These are phyloP conservation scores for Carallia brachiata DNA, from an alignment of 345 rosid species.

Conservation along the genomic window DNA sequence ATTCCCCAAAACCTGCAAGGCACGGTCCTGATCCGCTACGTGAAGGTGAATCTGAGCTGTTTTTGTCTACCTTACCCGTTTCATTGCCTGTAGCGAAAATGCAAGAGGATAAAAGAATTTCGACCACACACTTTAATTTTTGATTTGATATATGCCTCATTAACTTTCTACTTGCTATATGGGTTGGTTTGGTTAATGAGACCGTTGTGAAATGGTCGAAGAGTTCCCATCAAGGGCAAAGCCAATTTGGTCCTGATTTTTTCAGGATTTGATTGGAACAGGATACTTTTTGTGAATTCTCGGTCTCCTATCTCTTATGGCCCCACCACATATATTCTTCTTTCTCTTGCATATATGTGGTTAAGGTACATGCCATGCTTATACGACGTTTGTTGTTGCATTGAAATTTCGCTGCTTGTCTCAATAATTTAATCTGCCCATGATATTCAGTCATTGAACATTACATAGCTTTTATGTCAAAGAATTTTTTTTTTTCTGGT, in stretches of 20 bases:
- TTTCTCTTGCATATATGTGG: not conserved
- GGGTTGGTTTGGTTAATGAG: too few species aligned
- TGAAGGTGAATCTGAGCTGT: conserved; percentile 38
- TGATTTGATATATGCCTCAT: conserved; percentile 14
- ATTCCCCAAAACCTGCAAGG: conserved; percentile 39
- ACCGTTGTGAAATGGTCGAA: too few species aligned
- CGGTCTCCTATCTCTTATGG: not conserved
- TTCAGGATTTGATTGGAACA: too few species aligned
- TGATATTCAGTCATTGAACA: too few species aligned
- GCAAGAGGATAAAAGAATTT: conserved; percentile 18
- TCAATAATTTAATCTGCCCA: too few species aligned
- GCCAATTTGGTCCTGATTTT: too few species aligned
- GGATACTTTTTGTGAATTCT: too few species aligned
- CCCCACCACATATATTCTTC: not conserved
- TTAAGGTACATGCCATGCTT: not conserved
- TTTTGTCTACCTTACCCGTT: not conserved
- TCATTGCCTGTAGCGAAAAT: not conserved
- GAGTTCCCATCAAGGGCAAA: too few species aligned
- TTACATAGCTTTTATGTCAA: too few species aligned
- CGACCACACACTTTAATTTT: conserved; percentile 22
- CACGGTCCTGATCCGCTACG: conserved; percentile 29
- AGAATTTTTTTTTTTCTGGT: too few species aligned
- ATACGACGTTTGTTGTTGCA: not conserved
- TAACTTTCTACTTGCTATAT: conserved; percentile 14
- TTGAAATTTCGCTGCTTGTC: not conserved